Evolutionary conservation across 2,329 filamentous ascomycete genomes (phyloP).

Genomic region (Fusarium sp.): DNA sequence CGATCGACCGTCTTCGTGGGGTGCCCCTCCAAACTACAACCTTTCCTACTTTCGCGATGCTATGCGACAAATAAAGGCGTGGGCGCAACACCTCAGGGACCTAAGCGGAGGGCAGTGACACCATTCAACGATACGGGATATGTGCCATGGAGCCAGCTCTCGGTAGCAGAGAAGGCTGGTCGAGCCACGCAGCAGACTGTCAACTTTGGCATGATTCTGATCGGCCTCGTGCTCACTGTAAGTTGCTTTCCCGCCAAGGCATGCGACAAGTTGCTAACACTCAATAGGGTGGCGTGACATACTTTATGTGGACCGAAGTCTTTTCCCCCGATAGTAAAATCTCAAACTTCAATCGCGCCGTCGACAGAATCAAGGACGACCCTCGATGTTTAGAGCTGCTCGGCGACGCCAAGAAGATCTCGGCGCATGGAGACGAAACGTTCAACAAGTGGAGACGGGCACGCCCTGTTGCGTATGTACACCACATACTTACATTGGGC

Average conservation of each 20-base stretch:
- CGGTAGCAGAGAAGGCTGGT: slow-evolving; percentile 80
- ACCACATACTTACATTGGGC: neutral
- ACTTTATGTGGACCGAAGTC: slow-evolving; percentile 84
- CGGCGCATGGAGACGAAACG: slow-evolving; percentile 84
- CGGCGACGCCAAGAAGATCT: slow-evolving; percentile 80
- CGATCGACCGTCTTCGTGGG: slow-evolving; percentile 48
- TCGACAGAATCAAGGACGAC: slow-evolving; percentile 82
- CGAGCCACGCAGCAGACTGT: slow-evolving; percentile 91
- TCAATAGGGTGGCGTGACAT: slow-evolving; percentile 77
- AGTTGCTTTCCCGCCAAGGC: neutral
- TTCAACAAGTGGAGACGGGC: slow-evolving; percentile 83
- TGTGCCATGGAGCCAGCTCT: slow-evolving; percentile 84
- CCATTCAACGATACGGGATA: slow-evolving; percentile 87
- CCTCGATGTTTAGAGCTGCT: slow-evolving; percentile 78
- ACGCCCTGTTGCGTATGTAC: slow-evolving; percentile 68
- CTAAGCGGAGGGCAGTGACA: slow-evolving; percentile 78
- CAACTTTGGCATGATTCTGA: slow-evolving; percentile 83
- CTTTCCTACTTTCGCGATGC: slow-evolving; percentile 56
- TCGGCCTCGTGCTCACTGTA: slow-evolving; percentile 83
- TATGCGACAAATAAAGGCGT: slow-evolving; percentile 71
- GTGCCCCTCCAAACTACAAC: slow-evolving; percentile 48
- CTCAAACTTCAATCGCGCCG: slow-evolving; percentile 87
- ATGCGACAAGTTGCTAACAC: slow-evolving; percentile 4
- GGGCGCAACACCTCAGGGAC: slow-evolving; percentile 51
- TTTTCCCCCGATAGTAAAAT: slow-evolving; percentile 89